Base-by-base conservation (phyloP, 768 basidiomycete species). In the Nidularia pulvinata region DNA sequence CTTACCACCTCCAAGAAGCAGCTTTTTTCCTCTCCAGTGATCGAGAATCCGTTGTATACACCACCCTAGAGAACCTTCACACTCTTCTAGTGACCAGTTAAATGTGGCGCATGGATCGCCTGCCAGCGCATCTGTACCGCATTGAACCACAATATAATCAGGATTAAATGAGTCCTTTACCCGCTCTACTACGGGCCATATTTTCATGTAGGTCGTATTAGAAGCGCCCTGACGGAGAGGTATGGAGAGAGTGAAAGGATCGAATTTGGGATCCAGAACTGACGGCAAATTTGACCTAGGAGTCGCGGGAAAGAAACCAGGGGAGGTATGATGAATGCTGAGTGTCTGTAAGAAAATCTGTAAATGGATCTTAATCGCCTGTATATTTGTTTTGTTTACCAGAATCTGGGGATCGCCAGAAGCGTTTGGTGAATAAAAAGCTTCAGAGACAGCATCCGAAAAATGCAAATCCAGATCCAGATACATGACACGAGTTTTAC, bases 401-500 rank as follows among this genome's bases (percentile, higher is more conserved):
- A 80, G 62, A 51, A 82, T 76, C 57, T 83, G 83, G 6, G 76
- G 70, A 10, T 56, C 54, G 22, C 57, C 59, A 7, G 72, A 60
- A 1, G 73, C 25, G 25, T 4, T 60, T 1, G 78, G 69, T 1
- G 73, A 69, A 53, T 77, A 68, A 64, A 93, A 91, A 0, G 93
- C 91, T 37, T 89, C 80, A 0, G 89, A 88, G 45, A 95, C 93
- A 0, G 84, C 93, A 62, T 97, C 94, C 3, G 89, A 91, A 61
- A 92, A 94, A 66, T 98, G 95, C 2, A 97, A 76, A 65, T 98
- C 95, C 7, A 98, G 72, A 64, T 98, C 95, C 48, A 98, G 77
- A 69, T 97, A 97, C 83, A 98, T 85, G 9, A 95, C 78, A 2
- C 89, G 82, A 0, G 82, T 76, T 56, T 78, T 80, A 7, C 14